Base-by-base conservation (phyloP, 495 filamentous ascomycete genomes). In the Cudoniella acicularis region DNA sequence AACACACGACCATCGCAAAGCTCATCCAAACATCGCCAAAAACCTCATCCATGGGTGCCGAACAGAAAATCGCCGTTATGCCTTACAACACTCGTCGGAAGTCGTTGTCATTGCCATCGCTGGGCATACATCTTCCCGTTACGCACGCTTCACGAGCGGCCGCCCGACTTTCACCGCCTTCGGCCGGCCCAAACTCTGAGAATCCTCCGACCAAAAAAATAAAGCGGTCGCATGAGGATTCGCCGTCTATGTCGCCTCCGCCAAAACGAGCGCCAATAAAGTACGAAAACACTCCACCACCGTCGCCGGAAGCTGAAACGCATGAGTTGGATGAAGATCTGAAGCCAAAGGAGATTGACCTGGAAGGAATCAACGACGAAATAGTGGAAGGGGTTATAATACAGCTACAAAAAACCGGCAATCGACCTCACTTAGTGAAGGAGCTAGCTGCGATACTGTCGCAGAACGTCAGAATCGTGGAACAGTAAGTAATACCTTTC, bases 51-150 rank as follows among this genome's bases (percentile, higher is more conserved):
- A 68, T 62, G 57, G 59, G 24, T 6, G 8, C 49, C 26, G 16
- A 30, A 40, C 36, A 3, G 54, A 65, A 55, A 64, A 22, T 22
- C 27, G 10, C 23, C 52, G 60, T 49, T 65, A 96, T 96, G 91
- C 91, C 91, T 62, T 97, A 97, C 82, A 96, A 98, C 74, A 98
- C 94, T 61, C 88, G 94, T 75, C 87, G 94, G 73, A 98, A 98
- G 77, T 96, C 92, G 69, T 75, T 98, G 67, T 98, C 94, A 26
- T 79, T 98, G 63, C 89, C 91, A 20, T 92, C 91, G 58, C 82
- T 98, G 63, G 94, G 94, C 69, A 96, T 98, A 61, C 90, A 93
- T 66, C 75, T 98, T 49, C 94, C 92, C 49, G 74, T 76, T 25
- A 73, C 79, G 30, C 87, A 87, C 68, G 83, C 86, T 58, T 84